Conservation (phyloP, 192 early-diverging fungal species). For the Coemansia sp. region DNA sequence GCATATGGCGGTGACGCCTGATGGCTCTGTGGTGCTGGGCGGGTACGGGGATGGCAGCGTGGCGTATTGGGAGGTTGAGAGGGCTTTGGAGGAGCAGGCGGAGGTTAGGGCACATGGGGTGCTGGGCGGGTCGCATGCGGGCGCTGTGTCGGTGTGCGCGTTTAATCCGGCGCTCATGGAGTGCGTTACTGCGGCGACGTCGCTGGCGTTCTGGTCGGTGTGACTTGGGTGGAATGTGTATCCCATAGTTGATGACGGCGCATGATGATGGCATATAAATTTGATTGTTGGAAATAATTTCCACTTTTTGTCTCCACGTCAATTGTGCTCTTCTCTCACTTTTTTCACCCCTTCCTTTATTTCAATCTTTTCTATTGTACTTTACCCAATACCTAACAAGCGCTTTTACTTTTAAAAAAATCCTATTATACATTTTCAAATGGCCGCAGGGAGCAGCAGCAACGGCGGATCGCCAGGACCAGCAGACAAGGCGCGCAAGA, state of each 20-base stretch:
- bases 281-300: not conserved
- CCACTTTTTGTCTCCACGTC: not conserved
- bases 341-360: slow-evolving; percentile 2
- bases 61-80: slow-evolving; percentile 29
- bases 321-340: not conserved
- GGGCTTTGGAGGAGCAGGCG: not conserved
- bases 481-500: slow-evolving; percentile 9
- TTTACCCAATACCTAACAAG: too few relatives aligned
- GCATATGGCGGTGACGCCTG: slow-evolving; percentile 28
- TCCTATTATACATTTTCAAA: too few relatives aligned
- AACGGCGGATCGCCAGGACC: slow-evolving; percentile 10
- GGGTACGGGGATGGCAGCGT: slow-evolving; percentile 29
- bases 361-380: not conserved
- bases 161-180: slow-evolving; percentile 42
- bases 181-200: slow-evolving; percentile 31
- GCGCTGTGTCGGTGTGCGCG: slow-evolving; percentile 30
- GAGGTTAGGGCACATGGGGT: slow-evolving; percentile 14
- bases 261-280: too few relatives aligned
- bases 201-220: slow-evolving; percentile 35
- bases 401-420: too few relatives aligned
- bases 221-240: not conserved
- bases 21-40: slow-evolving; percentile 27
- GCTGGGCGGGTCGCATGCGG: slow-evolving; percentile 33
- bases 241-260: slow-evolving; percentile 1
- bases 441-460: not conserved